These are phyloP conservation scores for Ophiocordyceps sinensis DNA, from an alignment of 2,329 filamentous ascomycete species.

Conservation along the genomic window DNA sequence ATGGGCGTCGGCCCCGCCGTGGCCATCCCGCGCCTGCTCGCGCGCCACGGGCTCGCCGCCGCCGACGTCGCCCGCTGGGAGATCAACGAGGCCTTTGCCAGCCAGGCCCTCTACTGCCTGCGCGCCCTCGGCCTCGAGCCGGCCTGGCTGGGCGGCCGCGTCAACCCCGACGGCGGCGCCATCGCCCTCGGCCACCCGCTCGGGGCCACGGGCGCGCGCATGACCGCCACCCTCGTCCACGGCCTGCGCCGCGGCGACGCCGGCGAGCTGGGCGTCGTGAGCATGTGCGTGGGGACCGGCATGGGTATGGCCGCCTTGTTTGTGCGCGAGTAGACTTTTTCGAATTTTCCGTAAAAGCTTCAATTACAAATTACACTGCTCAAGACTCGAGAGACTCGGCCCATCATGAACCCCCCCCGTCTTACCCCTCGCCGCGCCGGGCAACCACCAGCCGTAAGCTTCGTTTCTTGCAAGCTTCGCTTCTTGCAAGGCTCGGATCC, in stretches of 20 bases:
- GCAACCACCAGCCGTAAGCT: no score
- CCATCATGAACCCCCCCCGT: no score
- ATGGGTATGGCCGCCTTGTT: slow-evolving; percentile 62
- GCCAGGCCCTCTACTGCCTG: slow-evolving; percentile 55
- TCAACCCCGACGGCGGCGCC: slow-evolving; percentile 86
- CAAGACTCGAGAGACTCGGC: no score
- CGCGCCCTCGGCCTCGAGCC: slow-evolving; percentile 52
- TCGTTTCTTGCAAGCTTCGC: no score
- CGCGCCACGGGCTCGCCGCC: slow-evolving; percentile 47
- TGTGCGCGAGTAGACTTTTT: slow-evolving; percentile 49
- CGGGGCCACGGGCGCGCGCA: slow-evolving; percentile 73
- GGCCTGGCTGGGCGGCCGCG: slow-evolving; percentile 47
- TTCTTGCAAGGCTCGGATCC: no score
- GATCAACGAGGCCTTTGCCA: slow-evolving; percentile 74
- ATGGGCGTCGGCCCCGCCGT: slow-evolving; percentile 87
- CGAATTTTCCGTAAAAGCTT: no score
- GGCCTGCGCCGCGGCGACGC: slow-evolving; percentile 56
- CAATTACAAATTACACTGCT: no score
- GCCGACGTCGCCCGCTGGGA: slow-evolving; percentile 76
- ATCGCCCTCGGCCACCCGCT: slow-evolving; percentile 90
- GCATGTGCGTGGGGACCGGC: slow-evolving; percentile 80
- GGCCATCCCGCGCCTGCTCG: slow-evolving; percentile 72
- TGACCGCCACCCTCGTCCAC: slow-evolving; percentile 56
- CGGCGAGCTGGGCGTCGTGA: slow-evolving; percentile 69
- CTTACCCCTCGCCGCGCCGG: no score